Conservation (phyloP, 2,329 filamentous ascomycete species). For the Phaeosphaeria sp. region DNA sequence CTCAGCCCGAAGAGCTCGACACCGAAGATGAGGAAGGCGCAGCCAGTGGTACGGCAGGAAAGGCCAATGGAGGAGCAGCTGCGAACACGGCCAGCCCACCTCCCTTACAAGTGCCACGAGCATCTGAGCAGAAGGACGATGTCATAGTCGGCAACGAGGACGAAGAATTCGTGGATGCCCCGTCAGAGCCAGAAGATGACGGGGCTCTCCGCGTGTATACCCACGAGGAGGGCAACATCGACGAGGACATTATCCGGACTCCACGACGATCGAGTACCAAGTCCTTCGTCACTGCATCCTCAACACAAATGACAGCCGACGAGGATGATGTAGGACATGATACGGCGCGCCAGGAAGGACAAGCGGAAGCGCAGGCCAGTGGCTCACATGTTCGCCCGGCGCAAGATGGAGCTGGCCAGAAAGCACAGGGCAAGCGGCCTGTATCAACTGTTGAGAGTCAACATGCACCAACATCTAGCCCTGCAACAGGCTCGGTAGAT, state of each 20-base stretch:
- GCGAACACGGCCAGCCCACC: constrained; percentile 31
- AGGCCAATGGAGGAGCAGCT: constrained; percentile 19
- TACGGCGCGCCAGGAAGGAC: constrained; percentile 15
- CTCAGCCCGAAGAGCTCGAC: constrained; percentile 48
- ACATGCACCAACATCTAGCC: constrained; percentile 28
- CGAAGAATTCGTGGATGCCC: constrained; percentile 35
- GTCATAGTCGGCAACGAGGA: constrained; percentile 26
- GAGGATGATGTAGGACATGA: constrained; percentile 11
- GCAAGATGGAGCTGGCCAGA: constrained; percentile 20
- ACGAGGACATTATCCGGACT: constrained; percentile 11
- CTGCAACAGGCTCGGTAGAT: constrained; percentile 41
- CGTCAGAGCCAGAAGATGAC: constrained; percentile 40
- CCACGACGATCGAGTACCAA: constrained; percentile 37
- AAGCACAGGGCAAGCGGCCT: constrained; percentile 35
- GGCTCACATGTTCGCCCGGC: constrained; percentile 36
- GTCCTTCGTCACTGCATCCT: constrained; percentile 42
- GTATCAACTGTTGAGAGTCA: constrained; percentile 38
- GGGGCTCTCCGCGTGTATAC: constrained; percentile 26
- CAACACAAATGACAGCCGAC: constrained; percentile 16
- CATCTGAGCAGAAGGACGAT: constrained; percentile 28
- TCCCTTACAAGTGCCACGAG: constrained; percentile 39
- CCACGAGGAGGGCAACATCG: constrained; percentile 19
- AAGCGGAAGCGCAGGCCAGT: constrained; percentile 34
- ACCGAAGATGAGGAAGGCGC: constrained; percentile 34
- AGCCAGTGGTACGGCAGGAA: constrained; percentile 12